These are phyloP conservation scores for Septoria linicola DNA, from an alignment of 2,329 filamentous ascomycete species.

Conservation along the genomic window DNA sequence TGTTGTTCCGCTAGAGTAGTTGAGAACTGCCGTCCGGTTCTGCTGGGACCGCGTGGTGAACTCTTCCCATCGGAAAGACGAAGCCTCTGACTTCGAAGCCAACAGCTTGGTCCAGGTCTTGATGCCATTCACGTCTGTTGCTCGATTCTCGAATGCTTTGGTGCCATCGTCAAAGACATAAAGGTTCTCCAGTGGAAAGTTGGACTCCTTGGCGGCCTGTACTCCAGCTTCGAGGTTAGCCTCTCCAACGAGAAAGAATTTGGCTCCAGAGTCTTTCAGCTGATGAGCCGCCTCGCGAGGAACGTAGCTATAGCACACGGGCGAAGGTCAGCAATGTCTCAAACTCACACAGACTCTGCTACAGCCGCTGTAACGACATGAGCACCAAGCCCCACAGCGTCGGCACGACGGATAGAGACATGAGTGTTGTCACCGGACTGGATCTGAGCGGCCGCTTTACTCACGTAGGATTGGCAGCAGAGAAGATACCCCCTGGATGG, in stretches of 20 bases:
- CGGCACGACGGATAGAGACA: too few relatives aligned
- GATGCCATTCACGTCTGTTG: slow-evolving; percentile 55
- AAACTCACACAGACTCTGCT: too few relatives aligned
- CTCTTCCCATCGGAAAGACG: slow-evolving; percentile 40
- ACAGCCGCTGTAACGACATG: too few relatives aligned
- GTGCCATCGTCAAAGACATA: slow-evolving; percentile 51
- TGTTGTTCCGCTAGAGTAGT: slow-evolving; percentile 78
- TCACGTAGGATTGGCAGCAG: slow-evolving; percentile 39
- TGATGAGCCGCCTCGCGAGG: slow-evolving; percentile 36
- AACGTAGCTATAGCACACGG: too few relatives aligned
- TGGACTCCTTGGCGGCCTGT: slow-evolving; percentile 50
- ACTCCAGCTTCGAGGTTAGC: slow-evolving; percentile 50
- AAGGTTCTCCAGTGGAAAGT: slow-evolving; percentile 48
- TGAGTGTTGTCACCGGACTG: too few relatives aligned
- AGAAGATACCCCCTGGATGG: slow-evolving; percentile 45
- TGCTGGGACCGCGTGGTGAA: slow-evolving; percentile 22
- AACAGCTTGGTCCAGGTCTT: slow-evolving; percentile 39
- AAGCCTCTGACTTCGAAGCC: slow-evolving; percentile 43
- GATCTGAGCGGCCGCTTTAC: too few relatives aligned
- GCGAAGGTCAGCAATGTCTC: too few relatives aligned
- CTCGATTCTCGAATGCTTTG: slow-evolving; percentile 58
- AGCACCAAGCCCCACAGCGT: too few relatives aligned
- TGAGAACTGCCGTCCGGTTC: slow-evolving; percentile 66
- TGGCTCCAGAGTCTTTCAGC: slow-evolving; percentile 33
- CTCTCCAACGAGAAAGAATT: slow-evolving; percentile 40